phyloP scores from a whole-genome alignment of 1,284 basidiomycete species.

The Polyporus tsugae region DNA sequence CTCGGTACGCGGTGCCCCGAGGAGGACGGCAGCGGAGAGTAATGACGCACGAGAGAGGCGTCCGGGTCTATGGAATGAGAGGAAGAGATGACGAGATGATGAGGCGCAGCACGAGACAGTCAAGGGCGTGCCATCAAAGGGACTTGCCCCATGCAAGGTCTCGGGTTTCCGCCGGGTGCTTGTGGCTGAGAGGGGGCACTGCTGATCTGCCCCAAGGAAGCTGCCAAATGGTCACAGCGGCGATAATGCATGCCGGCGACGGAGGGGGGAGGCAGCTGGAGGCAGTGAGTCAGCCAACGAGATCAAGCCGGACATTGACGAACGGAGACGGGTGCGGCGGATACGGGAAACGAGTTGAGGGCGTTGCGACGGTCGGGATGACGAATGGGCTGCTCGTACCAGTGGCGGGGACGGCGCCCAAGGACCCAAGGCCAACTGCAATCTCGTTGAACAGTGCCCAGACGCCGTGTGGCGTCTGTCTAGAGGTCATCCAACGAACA shows the following conservation, averaged over 20 bases:
- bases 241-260: neutral
- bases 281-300: neutral
- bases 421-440: neutral
- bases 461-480: constrained; percentile 9
- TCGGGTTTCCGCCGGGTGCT: constrained; percentile 3
- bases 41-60: constrained; percentile 3
- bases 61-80: neutral
- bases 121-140: neutral
- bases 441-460: neutral
- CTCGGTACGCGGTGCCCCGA: constrained; percentile 1
- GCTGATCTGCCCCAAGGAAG: neutral
- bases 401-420: neutral
- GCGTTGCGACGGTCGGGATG: constrained; percentile 1
- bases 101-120: neutral
- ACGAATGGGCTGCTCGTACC: neutral
- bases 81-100: neutral
- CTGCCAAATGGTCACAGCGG: neutral
- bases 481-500: neutral
- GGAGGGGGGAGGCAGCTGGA: no score
- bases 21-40: neutral
- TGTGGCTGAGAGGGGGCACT: constrained; percentile 8
- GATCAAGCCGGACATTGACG: neutral
- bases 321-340: neutral
- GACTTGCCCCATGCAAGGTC: neutral
- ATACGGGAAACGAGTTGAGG: constrained; percentile 5